Percentiles rank a stretch among this genome's conserved stretches.
phyloP scores from a whole-genome alignment of 768 basidiomycete species.

The Rhodosporidiobolus odoratus region DNA sequence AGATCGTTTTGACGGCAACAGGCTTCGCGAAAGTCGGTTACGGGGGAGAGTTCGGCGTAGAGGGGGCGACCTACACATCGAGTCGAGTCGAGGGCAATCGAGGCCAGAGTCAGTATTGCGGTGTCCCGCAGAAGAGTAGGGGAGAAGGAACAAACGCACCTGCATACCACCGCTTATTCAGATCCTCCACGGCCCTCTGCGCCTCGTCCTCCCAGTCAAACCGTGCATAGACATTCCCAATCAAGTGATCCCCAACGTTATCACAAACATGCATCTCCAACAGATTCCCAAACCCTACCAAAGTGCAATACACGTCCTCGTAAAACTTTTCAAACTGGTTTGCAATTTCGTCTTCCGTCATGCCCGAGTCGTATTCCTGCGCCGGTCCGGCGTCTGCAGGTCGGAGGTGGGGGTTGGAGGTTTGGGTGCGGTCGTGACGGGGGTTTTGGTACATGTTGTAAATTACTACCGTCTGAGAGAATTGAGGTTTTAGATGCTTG shows the following conservation, averaged over 20 bases:
- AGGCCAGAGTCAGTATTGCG: background rate
- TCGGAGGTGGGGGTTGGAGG: constrained; percentile 32
- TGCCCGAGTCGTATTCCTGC: no score
- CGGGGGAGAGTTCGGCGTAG: constrained; percentile 94
- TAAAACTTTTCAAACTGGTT: constrained; percentile 51
- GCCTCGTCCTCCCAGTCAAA: constrained; percentile 99
- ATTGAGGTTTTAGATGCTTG: constrained; percentile 96
- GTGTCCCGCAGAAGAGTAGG: background rate
- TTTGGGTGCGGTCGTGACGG: constrained; percentile 59
- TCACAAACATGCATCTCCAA: constrained; percentile 97
- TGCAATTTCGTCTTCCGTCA: constrained; percentile 64
- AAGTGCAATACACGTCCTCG: constrained; percentile 53
- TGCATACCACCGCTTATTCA: constrained; percentile 98
- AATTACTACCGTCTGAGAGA: constrained; percentile 91
- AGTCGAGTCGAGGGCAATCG: background rate
- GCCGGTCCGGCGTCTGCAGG: constrained; percentile 27
- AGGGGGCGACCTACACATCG: constrained; percentile 77
- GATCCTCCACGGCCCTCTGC: constrained; percentile 78
- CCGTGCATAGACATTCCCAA: constrained; percentile 76
- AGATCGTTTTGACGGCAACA: constrained; percentile 99
- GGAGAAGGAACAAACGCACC: constrained; percentile 54
- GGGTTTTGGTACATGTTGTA: constrained; percentile 97
- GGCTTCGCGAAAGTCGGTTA: constrained; percentile 97
- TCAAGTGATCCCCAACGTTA: constrained; percentile 98
- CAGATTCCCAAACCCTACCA: constrained; percentile 90